Conservation (phyloP, 208 protist genomes). For the Trypanosoma melophagium region DNA sequence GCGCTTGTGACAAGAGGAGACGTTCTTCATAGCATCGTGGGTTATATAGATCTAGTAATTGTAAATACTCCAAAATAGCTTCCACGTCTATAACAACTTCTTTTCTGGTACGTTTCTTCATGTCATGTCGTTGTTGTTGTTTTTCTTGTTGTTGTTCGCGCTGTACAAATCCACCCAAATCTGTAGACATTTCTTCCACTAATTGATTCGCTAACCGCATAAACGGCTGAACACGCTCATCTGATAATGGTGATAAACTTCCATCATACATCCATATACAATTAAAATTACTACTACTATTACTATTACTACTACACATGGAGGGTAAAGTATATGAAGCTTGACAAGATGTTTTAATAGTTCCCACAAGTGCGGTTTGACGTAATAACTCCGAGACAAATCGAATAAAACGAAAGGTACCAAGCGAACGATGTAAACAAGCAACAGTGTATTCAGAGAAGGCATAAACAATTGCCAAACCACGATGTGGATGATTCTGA, state of each 20-base stretch:
- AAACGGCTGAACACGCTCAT: conserved; percentile 20
- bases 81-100: conserved; percentile 22
- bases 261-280: conserved; percentile 24
- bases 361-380: neutral
- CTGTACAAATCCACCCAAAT: conserved; percentile 23
- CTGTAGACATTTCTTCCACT: conserved; percentile 28
- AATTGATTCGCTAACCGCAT: conserved; percentile 11
- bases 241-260: conserved; percentile 13
- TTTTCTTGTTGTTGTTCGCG: conserved; percentile 1
- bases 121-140: neutral
- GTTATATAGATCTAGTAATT: conserved; percentile 12
- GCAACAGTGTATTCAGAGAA: conserved; percentile 20
- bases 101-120: neutral
- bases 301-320: too few species aligned
- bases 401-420: conserved; percentile 23
- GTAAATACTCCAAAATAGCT: conserved; percentile 17
- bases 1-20: neutral
- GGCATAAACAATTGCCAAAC: conserved; percentile 22
- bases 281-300: too few species aligned
- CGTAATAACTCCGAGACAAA: conserved; percentile 24
- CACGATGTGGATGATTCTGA: neutral
- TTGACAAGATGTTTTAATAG: neutral
- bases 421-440: conserved; percentile 18
- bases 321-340: neutral
- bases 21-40: conserved; percentile 7